Base-by-base conservation (phyloP, 1,139 yeast genomes). In the Taphrina confusa region DNA sequence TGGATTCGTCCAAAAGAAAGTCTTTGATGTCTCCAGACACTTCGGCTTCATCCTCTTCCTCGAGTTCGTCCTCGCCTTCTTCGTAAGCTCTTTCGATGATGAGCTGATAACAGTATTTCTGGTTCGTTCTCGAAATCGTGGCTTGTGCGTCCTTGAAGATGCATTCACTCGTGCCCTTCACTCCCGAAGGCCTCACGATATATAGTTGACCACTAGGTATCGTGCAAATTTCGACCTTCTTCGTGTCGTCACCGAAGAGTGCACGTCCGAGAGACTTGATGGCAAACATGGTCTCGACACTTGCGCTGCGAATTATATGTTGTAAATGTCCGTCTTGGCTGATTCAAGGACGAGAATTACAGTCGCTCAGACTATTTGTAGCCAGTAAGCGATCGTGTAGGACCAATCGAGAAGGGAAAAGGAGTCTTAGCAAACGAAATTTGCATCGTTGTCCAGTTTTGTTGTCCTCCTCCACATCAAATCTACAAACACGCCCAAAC, bases 151-250 rank as follows among this genome's bases (percentile, higher is more conserved):
- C 50, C n/a, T 63, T 69, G 23, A 81, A 85, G 44, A 92, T 78
- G 71, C 96, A 90, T 72, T 92, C 97, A 45, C 84, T 77, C 28
- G 84, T 90, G 2, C 96, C 92, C 70, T 88, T 88, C 12, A 96
- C 96, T 5, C 95, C 86, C 14, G 78, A 79, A 6, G 88, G 87
- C 54, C 97, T 77, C 27, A 87, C 79, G 52, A 91, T 76, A 69
- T 79, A 87, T 59, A 92, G 78, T 72, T 84, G 85, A 5, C 97
- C 98, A 0, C 85, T 80, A 1, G 96, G 89, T 55, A 92, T 79
- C 69, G 81, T 78, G 12, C 84, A 83, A 49, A 88, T 74, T 66
- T 85, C 95, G 3, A 54, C 44, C 68, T 84, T 88, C 49, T 82
- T 80, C 42, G 49, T 59, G 11, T 84, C 75, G 16, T 80, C 76